Evolutionary conservation across 306 rosid genomes (phyloP).

Genomic region (Cucumis cinereus): DNA sequence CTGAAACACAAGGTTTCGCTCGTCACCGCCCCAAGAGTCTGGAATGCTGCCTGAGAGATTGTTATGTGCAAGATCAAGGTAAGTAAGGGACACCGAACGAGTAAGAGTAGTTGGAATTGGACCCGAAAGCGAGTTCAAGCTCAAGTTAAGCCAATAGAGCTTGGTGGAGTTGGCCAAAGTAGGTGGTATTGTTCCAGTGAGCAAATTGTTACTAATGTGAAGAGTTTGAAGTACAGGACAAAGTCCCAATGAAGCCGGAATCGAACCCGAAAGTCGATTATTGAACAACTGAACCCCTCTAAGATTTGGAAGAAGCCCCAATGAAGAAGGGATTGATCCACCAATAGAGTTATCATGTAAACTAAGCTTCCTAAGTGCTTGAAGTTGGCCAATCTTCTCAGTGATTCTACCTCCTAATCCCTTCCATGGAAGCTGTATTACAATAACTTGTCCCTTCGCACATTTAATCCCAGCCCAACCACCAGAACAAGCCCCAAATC

Average conservation of each 20-base stretch:
- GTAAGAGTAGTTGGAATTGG: conserved; percentile 37
- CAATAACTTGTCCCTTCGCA: conserved; percentile 88
- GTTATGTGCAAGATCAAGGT: conserved; percentile 47
- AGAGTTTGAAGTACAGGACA: conserved; percentile 69
- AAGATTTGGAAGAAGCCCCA: conserved; percentile 59
- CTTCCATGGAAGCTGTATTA: conserved; percentile 84
- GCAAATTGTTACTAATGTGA: conserved; percentile 55
- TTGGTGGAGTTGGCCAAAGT: conserved; percentile 58
- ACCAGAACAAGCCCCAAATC: conserved; percentile 81
- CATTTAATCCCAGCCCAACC: conserved; percentile 87
- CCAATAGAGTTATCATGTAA: conserved; percentile 63
- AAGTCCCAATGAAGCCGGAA: conserved; percentile 66
- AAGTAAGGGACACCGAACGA: conserved; percentile 34
- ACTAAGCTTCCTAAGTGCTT: conserved; percentile 68
- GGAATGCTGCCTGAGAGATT: conserved; percentile 64
- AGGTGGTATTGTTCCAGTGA: conserved; percentile 43
- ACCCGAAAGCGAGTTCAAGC: conserved; percentile 62
- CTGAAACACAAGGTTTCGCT: conserved; percentile 15
- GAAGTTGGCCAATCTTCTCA: conserved; percentile 59
- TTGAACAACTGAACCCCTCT: conserved; percentile 86
- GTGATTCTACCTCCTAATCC: conserved; percentile 59
- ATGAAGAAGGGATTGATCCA: conserved; percentile 62
- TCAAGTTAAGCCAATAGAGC: conserved; percentile 54
- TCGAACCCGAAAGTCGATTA: conserved; percentile 51
- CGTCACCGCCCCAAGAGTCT: conserved; percentile 31